Evolutionary conservation across 2,329 filamentous ascomycete species (phyloP), one percentile per base, ranked within the genome.

Genomic region (Fusarium tjaetaba): DNA sequence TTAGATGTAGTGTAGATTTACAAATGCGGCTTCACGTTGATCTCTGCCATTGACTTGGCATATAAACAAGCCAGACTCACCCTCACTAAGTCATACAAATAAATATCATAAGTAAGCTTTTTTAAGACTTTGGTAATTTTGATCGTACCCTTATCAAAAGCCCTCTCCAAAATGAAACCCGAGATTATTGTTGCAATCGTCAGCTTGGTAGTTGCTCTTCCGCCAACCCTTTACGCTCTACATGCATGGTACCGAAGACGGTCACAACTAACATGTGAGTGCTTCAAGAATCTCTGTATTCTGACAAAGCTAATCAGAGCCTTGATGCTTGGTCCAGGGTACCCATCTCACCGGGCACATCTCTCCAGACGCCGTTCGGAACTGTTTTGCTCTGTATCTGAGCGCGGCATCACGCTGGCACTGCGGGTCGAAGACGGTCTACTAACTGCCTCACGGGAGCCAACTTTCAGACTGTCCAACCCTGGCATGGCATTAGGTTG

Each of bases 391-490:
- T 53, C 34, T 3, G 5, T 53, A 0, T 39, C 51, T 4, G 51
- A 53, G 1, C 3, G 4, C 2, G 24, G 34, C 5, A 39, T 53
- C 1, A 39, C 20, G 7, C 7, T 53, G 3, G 24, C 24, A 9
- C 4, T 53, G 1, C 14, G 20, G 1, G 2, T 53, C 0, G 51
- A 53, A n/a, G 24, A 28, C 0, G 10, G 24, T 0, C 7, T n/a
- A 1, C 20, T 14, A 0, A 18, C 1, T 1, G 2, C 6, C 2
- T 22, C 20, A 5, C 26, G 5, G 2, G 18, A 22, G 2, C 5
- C 51, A 1, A 13, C 16, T 1, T 7, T 15, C 4, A 4, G 32
- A 18, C 5, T 3, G 0, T 11, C 7, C 2, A n/a, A 13, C 7
- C 14, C 10, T 5, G 5, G 2, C 7, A 38, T 28, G 18, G 4